Conservation (phyloP, 2,329 filamentous ascomycete genomes). For the Ophiostoma ips region DNA sequence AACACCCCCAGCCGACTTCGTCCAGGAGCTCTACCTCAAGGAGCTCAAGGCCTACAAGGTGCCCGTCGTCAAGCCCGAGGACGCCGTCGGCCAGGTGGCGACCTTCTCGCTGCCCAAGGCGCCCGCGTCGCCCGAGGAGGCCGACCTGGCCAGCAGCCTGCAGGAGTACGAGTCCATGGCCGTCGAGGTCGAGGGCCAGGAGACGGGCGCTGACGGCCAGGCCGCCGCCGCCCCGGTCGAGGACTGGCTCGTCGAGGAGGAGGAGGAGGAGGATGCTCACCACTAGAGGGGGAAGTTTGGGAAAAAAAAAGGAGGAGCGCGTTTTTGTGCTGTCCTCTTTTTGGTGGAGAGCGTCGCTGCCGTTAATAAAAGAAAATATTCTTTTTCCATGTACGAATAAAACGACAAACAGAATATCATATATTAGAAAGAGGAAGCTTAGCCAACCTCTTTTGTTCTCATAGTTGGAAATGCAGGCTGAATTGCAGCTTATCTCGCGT, state of each 20-base stretch:
- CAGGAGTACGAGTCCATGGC: constrained; percentile 89
- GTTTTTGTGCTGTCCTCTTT: neutral
- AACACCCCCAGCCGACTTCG: constrained; percentile 63
- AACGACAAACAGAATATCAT: too few species aligned
- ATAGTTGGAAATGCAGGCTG: too few species aligned
- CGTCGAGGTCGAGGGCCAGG: constrained; percentile 87
- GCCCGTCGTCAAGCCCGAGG: constrained; percentile 66
- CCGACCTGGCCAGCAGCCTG: constrained; percentile 80
- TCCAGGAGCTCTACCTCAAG: constrained; percentile 94
- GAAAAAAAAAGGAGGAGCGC: neutral
- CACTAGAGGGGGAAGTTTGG: constrained; percentile 21
- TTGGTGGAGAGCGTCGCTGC: too few species aligned
- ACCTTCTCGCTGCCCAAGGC: constrained; percentile 69
- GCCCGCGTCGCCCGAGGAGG: constrained; percentile 82
- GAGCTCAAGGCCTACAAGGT: constrained; percentile 95
- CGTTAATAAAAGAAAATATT: too few species aligned
- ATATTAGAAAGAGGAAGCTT: too few species aligned
- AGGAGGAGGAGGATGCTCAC: constrained; percentile 37
- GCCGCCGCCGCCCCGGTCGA: constrained; percentile 43
- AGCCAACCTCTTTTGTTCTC: too few species aligned
- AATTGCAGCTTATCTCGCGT: too few species aligned
- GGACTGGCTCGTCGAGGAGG: constrained; percentile 77
- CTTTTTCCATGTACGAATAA: too few species aligned
- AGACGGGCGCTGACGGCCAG: constrained; percentile 44
- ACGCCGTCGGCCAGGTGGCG: constrained; percentile 82